phyloP scores from a whole-genome alignment of 306 rosid genomes.

The Senna tora region DNA sequence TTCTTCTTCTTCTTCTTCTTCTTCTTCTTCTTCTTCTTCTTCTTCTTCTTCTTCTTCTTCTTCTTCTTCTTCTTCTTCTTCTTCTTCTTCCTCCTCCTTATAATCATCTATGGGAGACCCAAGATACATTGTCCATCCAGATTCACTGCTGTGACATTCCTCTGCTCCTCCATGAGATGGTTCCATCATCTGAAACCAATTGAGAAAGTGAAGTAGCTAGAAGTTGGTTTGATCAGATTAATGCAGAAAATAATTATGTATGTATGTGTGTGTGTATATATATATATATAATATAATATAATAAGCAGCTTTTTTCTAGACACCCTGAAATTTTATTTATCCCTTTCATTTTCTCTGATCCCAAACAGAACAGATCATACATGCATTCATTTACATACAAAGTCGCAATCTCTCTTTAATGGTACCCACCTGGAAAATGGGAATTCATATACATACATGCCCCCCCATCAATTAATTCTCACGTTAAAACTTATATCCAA shows the following conservation, averaged over 20 bases:
- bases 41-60: not conserved
- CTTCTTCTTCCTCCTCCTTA: not conserved
- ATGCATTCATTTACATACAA: no score
- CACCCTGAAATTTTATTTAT: constrained; percentile 41
- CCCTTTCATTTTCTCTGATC: constrained; percentile 32
- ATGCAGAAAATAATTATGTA: not conserved
- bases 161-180: constrained; percentile 60
- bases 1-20: not conserved
- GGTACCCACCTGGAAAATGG: constrained; percentile 53
- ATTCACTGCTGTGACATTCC: constrained; percentile 83
- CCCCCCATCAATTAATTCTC: constrained; percentile 39
- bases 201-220: not conserved
- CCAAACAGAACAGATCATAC: constrained; percentile 37
- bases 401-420: constrained; percentile 27
- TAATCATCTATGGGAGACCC: constrained; percentile 53
- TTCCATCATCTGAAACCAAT: constrained; percentile 68
- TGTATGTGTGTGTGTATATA: no score
- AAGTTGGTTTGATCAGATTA: not conserved
- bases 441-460: constrained; percentile 27
- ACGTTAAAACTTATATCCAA: no score
- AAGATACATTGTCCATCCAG: constrained; percentile 89
- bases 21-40: fast-evolving
- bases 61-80: not conserved
- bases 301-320: constrained; percentile 27
- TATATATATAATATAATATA: no score